Base-by-base conservation (phyloP, 75 land plant species). In the Sequoiadendron giganteum region DNA sequence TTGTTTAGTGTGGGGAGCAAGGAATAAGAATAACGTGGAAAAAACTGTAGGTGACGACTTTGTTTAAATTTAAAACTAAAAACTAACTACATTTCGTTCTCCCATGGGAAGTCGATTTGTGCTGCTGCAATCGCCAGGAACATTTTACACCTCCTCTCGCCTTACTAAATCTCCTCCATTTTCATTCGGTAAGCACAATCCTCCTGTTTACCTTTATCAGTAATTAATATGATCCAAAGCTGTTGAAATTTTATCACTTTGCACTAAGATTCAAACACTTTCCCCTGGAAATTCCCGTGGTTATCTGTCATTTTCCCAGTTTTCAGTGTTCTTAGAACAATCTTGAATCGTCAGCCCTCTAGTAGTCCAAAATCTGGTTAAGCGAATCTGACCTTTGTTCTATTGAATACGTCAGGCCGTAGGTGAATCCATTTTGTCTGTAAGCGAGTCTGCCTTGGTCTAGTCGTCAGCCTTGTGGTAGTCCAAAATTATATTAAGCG, bases 91-190 rank as follows among this genome's bases (percentile, higher is more conserved):
- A 25, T 21, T 25, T 25, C 30, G 1, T 25, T 34, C 13, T 13
- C 15, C 49, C 49, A 81, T 81, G 83, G 83, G 83, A 81, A 81
- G 83, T n/a, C 83, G 49, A 47, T 21, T 81, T 81, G 16, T 52
- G 55, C 45, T 81, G 28, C 28, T 81, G 10, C 83, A 81, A 25
- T 81, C 49, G 49, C 49, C 83, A 2, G 13, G 28, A 40, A 21
- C 83, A 8, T 81, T 45, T n/a, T 11, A 30, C 2, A 0, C 14
- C 11, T 16, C 52, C 15, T 3, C 13, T 45, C 9, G 48, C 28
- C 13, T 21, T 3, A 25, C 11, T 28, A 25, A 45, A 52, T 52
- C 55, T 82, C 84, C 14, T n/a, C 8, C 30, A 28, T 7, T 42
- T 40, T 39, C 82, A 16, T 45, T 21, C 4, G 49, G 84, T 82